Evolutionary conservation across 2,329 filamentous ascomycete genomes (phyloP).

Genomic region (Colletotrichum falcatum): DNA sequence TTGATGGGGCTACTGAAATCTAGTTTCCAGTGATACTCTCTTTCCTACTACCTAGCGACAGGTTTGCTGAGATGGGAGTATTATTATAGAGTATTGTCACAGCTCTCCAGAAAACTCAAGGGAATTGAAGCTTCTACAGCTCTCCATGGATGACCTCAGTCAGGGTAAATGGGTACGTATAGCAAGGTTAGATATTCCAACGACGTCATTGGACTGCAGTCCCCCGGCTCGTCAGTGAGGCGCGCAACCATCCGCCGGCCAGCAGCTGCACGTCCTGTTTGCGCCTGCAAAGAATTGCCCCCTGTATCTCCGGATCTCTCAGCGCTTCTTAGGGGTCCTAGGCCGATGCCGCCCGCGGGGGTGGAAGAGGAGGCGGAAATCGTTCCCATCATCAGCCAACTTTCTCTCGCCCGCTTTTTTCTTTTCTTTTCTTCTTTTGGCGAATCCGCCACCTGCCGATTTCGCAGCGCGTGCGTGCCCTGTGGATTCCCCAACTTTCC

Average conservation of each 20-base stretch:
- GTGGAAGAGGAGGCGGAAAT: background rate
- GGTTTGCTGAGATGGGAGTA: background rate
- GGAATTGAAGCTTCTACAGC: slow-evolving; percentile 1
- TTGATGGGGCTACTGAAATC: background rate
- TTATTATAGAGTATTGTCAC: too few species aligned
- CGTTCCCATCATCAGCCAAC: background rate
- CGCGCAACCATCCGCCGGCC: slow-evolving; percentile 1
- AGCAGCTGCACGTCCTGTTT: background rate
- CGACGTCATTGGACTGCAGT: slow-evolving; percentile 36
- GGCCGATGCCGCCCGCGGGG: slow-evolving; percentile 36
- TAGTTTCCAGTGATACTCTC: background rate
- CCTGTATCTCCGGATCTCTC: background rate
- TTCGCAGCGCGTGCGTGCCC: slow-evolving; percentile 28
- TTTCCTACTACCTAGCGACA: background rate
- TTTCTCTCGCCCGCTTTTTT: slow-evolving; percentile 2
- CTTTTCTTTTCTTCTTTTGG: background rate
- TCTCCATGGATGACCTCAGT: slow-evolving; percentile 23
- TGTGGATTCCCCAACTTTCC: slow-evolving; percentile 6
- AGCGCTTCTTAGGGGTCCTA: background rate
- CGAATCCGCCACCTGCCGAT: slow-evolving; percentile 38
- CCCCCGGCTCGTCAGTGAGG: slow-evolving; percentile 10
- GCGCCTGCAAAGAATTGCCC: slow-evolving; percentile 9
- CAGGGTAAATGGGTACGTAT: background rate
- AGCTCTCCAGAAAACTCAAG: background rate
- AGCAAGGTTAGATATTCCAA: background rate